Evolutionary conservation across 352 stramenopile species (phyloP), one percentile per base, ranked within the genome.

Genomic region (Globisporangium carolinianum): DNA sequence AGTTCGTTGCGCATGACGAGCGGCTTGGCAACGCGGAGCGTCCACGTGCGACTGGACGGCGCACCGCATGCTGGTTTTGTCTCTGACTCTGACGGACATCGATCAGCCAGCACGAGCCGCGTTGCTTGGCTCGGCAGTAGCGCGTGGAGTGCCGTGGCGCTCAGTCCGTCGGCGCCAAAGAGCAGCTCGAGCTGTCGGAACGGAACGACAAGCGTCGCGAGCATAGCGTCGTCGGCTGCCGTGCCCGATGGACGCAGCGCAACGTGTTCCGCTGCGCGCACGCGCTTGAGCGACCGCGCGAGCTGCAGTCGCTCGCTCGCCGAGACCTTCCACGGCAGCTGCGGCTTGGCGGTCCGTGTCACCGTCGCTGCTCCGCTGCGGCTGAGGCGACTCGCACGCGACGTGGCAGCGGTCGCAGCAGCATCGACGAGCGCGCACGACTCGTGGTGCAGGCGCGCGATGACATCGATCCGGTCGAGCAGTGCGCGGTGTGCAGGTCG

Each of bases 311-410:
- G 62, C 39, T 86, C 67, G 4, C 73, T 71, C 0, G 80, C 77
- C 11, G 73, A 73, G 38, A 82, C 58, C 17, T 88, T 90, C 80
- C 80, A 90, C 4, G 70, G 61, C 1, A 90, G 57, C 36, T 77
- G 72, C 45, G 83, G 78, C 5, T 72, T 72, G 24, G 24, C 24
- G 24, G 24, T 24, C 24, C 24, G 24, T 24, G 24, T 24, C 24
- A 24, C 1, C 24, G 24, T 24, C 24, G 24, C 24, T 24, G 24
- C 24, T 24, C 24, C 24, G 24, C 24, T 24, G 24, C 24, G 24
- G 24, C 24, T 24, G 24, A 24, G 24, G 2, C 24, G 41, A 47
- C 51, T 57, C 50, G 51, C 12, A 15, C 49, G 43, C 14, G 51
- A 37, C n/a, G 14, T 17, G 42, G 14, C 42, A 17, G 42, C 11